These are phyloP conservation scores for Nakaseomyces glabratus DNA, from an alignment of 1,139 yeast genomes.

Conservation along the genomic window DNA sequence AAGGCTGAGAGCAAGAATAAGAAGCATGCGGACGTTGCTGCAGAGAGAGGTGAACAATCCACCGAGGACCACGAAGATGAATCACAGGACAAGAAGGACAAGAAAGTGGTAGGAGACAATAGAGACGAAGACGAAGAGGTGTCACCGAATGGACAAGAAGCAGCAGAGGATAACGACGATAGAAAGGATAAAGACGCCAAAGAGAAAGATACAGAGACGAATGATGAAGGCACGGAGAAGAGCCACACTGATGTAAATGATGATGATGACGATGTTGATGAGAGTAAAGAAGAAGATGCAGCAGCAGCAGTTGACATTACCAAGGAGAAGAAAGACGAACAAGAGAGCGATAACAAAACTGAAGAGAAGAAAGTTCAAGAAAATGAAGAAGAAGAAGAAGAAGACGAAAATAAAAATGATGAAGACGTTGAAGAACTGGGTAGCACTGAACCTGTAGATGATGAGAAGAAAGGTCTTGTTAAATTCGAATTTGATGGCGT, in stretches of 20 bases:
- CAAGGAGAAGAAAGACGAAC: slow-evolving; percentile 14
- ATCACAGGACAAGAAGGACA: slow-evolving; percentile 18
- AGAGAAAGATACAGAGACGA: not conserved
- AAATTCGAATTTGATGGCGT: slow-evolving; percentile 64
- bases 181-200: slow-evolving; percentile 5
- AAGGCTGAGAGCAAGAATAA: slow-evolving; percentile 22
- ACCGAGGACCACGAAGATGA: too few relatives aligned
- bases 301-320: slow-evolving; percentile 7
- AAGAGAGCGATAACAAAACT: slow-evolving; percentile 23
- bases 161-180: not conserved
- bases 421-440: slow-evolving; percentile 20
- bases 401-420: slow-evolving; percentile 12
- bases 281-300: slow-evolving; percentile 21
- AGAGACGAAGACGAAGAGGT: slow-evolving; percentile 6
- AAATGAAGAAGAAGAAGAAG: slow-evolving; percentile 30
- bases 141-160: slow-evolving; percentile 7
- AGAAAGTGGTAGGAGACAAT: slow-evolving; percentile 12
- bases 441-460: slow-evolving; percentile 26
- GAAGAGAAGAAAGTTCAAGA: slow-evolving; percentile 31
- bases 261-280: slow-evolving; percentile 13
- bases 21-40: too few relatives aligned
- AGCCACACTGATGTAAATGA: slow-evolving; percentile 2
- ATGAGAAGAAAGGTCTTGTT: slow-evolving; percentile 39
- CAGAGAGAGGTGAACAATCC: too few relatives aligned
- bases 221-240: slow-evolving; percentile 1